Base-by-base conservation (phyloP, 2,329 filamentous ascomycete genomes). In the Juglanconis sp. region DNA sequence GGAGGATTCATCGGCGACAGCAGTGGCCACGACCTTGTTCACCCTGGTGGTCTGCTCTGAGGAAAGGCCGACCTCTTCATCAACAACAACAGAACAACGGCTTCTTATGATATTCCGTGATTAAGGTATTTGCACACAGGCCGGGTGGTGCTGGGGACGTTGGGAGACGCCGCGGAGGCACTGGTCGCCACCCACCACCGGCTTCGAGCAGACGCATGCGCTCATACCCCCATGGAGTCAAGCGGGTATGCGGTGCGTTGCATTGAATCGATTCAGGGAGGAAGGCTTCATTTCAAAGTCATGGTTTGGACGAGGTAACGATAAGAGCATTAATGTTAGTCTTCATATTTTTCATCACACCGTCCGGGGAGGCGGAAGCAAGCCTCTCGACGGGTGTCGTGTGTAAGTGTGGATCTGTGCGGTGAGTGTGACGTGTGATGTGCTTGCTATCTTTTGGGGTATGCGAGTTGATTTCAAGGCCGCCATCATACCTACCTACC, bases 241-340 rank as follows among this genome's bases (percentile, higher is more conserved):
- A 24, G 46, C 44, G 5, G 15, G 44, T n/a, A 47, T 48, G 24
- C 24, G n/a, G 9, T 31, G 46, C 24, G n/a, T 31, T 31, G 46
- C 46, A 11, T 17, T 48, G 46, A 31, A 15, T 24, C 34, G n/a
- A 9, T 46, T 52, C 10, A 42, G 13, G 55, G 48, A n/a, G 17
- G 5, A 13, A 13, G 24, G 3, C 46, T 32, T 31, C 30, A 31
- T 48, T 31, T 31, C 31, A 4, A 48, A 48, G 17, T 30, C 24
- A 30, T 48, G 46, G 46, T 48, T 31, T 46, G 55, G 42, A 57
- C n/a, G 55, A 52, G 36, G 30, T 36, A 52, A 57, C 31, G 55
- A 57, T 57, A 57, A 38, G 34, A 50, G 55, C 55, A 57, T 46
- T 36, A 52, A 57, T 57, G n/a, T 34, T 24, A 57, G 9, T 11